Conservation (phyloP, 768 basidiomycete species). For the Auriculariales sp. region DNA sequence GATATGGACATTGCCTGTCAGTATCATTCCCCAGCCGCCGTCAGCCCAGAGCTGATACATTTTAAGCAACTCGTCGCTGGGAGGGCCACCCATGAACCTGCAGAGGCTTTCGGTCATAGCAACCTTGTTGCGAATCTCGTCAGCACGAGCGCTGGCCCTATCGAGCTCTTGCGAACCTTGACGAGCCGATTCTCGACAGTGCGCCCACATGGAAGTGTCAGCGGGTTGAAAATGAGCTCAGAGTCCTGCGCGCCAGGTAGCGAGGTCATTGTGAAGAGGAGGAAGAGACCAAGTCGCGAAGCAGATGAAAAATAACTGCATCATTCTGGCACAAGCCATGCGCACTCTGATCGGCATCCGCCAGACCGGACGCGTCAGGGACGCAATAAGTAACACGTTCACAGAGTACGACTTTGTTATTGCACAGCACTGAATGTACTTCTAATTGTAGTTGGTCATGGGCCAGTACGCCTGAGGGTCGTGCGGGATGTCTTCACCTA, state of each 20-base stretch:
- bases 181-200: conserved; percentile 26
- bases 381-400: too few relatives aligned
- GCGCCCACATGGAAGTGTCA: conserved; percentile 19
- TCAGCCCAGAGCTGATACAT: conserved; percentile 67
- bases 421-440: background rate
- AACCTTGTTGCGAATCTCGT: conserved; percentile 32
- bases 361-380: too few relatives aligned
- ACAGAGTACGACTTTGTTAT: too few relatives aligned
- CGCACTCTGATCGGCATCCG: too few relatives aligned
- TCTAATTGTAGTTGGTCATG: conserved; percentile 40
- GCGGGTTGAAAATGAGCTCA: conserved; percentile 7
- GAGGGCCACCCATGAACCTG: conserved; percentile 48
- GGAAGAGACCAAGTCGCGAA: too few relatives aligned
- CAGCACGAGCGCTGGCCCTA: background rate
- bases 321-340: too few relatives aligned
- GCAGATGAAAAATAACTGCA: too few relatives aligned
- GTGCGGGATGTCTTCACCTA: conserved; percentile 69
- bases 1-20: conserved; percentile 79
- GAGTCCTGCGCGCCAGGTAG: too few relatives aligned
- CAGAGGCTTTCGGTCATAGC: conserved; percentile 82
- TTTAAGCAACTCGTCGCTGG: conserved; percentile 43
- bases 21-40: conserved; percentile 74
- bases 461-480: conserved; percentile 73
- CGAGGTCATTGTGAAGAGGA: too few relatives aligned
- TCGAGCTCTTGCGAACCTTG: conserved; percentile 21